Percentiles rank a stretch among this genome's conserved stretches.
Conservation (phyloP, 768 basidiomycete genomes). For the Lactifluus subvellereus region DNA sequence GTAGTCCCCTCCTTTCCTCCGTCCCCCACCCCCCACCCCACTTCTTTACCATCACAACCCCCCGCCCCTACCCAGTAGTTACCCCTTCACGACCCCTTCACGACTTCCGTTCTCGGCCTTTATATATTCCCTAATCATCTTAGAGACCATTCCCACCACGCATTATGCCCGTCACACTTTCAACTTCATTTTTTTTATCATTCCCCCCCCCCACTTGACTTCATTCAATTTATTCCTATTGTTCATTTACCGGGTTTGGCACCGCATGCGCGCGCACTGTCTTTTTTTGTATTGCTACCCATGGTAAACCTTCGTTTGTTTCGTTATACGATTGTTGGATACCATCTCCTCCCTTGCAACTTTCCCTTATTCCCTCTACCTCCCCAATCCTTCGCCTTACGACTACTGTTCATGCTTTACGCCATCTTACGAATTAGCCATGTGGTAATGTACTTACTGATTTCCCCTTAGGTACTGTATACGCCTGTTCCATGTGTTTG, state of each 20-base stretch:
- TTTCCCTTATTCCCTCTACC: not conserved
- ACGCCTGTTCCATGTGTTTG: not conserved
- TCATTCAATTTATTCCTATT: constrained; percentile 22
- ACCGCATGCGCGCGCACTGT: not conserved
- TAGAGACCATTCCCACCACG: not conserved
- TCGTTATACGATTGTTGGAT: not conserved
- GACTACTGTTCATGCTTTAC: not conserved
- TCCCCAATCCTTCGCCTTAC: not conserved
- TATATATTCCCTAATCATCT: constrained; percentile 14
- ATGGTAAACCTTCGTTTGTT: not conserved
- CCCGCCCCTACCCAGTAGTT: not conserved
- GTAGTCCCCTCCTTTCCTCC: not conserved
- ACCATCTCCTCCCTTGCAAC: not conserved
- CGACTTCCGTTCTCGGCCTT: not conserved
- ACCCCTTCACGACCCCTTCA: not conserved
- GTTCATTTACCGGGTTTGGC: not conserved
- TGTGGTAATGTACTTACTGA: not conserved
- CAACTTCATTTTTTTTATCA: not conserved
- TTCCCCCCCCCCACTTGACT: not conserved
- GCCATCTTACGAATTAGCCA: not conserved
- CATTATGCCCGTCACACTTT: constrained; percentile 5
- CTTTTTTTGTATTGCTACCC: constrained; percentile 4
- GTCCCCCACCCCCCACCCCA: not conserved
- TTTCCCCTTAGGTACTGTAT: not conserved
- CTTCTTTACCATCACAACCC: not conserved